Evolutionary conservation across 805 yeast species (phyloP).

Genomic region (Zygoascus ofunaensis): DNA sequence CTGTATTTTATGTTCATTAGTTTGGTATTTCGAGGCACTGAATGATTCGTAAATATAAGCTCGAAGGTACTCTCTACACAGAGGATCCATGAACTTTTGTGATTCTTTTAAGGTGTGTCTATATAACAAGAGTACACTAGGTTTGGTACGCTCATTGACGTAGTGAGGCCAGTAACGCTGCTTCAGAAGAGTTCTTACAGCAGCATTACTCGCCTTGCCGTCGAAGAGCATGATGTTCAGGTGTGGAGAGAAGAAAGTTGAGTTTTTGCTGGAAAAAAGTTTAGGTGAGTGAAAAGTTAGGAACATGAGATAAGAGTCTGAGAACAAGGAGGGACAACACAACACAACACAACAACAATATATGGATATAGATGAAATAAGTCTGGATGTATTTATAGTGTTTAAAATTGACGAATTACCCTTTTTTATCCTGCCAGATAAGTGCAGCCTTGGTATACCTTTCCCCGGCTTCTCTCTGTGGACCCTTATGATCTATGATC

Average conservation of each 20-base stretch:
- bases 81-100: constrained; percentile 15
- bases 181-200: constrained; percentile 2
- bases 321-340: too few species aligned
- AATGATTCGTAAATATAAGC: constrained; percentile 12
- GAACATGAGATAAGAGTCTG: too few species aligned
- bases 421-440: too few species aligned
- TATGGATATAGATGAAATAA: too few species aligned
- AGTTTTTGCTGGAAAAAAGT: too few species aligned
- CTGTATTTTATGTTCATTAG: constrained; percentile 8
- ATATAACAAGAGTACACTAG: constrained; percentile 10
- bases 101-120: constrained; percentile 7
- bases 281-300: too few species aligned
- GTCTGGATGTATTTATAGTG: too few species aligned
- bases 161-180: constrained; percentile 15
- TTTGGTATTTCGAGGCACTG: constrained; percentile 16
- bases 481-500: too few species aligned
- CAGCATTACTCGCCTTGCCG: not conserved
- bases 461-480: too few species aligned
- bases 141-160: constrained; percentile 2
- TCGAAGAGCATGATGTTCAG: constrained; percentile 7
- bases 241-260: not conserved
- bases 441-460: too few species aligned
- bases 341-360: too few species aligned
- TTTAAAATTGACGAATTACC: too few species aligned
- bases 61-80: constrained; percentile 13